A percentile compares a stretch with the other conserved stretches of the same genome.
Evolutionary conservation across 2,329 filamentous ascomycete genomes (phyloP).

Genomic region (Myriosclerotinia scirpicola): DNA sequence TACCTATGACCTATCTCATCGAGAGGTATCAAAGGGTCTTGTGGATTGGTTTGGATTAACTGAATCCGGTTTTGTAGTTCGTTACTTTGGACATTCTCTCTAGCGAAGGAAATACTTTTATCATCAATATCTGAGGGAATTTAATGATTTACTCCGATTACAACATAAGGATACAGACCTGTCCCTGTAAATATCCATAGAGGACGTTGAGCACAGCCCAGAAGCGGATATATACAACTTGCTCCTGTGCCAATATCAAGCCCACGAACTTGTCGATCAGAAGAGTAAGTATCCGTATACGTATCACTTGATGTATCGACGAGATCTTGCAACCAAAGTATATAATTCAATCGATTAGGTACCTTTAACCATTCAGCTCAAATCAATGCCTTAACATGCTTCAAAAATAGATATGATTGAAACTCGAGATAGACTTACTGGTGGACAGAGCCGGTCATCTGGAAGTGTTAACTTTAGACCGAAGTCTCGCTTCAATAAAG

Average conservation of each 20-base stretch:
- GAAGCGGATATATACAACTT: slow-evolving; percentile 85
- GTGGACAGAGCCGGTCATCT: slow-evolving; percentile 78
- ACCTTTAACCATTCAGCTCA: slow-evolving; percentile 43
- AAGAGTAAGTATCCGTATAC: slow-evolving; percentile 51
- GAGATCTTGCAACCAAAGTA: slow-evolving; percentile 82
- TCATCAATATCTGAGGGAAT: slow-evolving; percentile 65
- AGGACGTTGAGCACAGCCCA: slow-evolving; percentile 68
- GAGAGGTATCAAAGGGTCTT: slow-evolving; percentile 59
- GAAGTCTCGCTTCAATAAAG: slow-evolving; percentile 75
- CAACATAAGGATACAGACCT: slow-evolving; percentile 40
- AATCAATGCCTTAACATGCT: background rate
- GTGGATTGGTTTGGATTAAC: slow-evolving; percentile 55
- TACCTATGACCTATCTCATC: slow-evolving; percentile 48
- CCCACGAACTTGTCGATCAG: slow-evolving; percentile 60
- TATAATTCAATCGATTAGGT: slow-evolving; percentile 77
- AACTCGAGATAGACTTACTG: slow-evolving; percentile 51
- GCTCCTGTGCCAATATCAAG: slow-evolving; percentile 89
- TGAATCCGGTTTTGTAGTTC: slow-evolving; percentile 61
- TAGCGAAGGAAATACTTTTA: slow-evolving; percentile 65
- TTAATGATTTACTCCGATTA: slow-evolving; percentile 39
- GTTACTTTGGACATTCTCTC: slow-evolving; percentile 67
- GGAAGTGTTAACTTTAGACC: slow-evolving; percentile 69
- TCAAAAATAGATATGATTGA: background rate
- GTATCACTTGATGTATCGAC: slow-evolving; percentile 60
- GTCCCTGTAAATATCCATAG: slow-evolving; percentile 73